Evolutionary conservation across 805 yeast species (phyloP), one percentile per base, ranked within the genome.

Genomic region (Starmerella geochares): DNA sequence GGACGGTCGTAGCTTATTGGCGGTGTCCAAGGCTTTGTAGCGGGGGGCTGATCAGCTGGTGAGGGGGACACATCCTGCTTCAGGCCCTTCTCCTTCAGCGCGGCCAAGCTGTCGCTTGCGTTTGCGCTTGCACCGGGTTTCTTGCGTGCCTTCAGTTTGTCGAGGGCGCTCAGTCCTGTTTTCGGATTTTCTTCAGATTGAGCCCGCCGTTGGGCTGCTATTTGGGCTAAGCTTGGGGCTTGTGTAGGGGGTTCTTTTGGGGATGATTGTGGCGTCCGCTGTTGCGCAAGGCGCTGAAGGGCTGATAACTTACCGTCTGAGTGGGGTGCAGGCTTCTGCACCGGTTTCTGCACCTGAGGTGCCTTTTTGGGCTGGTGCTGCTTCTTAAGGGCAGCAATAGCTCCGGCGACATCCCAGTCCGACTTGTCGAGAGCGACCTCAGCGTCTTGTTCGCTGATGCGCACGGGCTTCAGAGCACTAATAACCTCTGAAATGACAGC

Each of bases 231-330:
- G 37, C 51, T 46, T 13, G 31, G 38, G 19, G 46, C 36, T 23
- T 32, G 17, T 19, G 19, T 9, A 11, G 43, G 28, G 1, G 40
- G 11, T 17, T 45, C 42, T 9, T 33, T 19, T 14, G 23, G 33
- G 20, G 29, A n/a, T 17, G 25, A n/a, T 17, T 20, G 20, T 24
- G 41, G n/a, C 11, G 46, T 17, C 3, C 54, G 50, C 35, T 24
- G 51, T 41, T 51, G 54, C 14, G 57, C 57, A 23, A 54, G 55
- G 51, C 29, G 36, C 41, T 54, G 57, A 3, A 54, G 51, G 20
- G 57, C 48, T 20, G 51, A 51, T 43, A 54, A 55, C 62, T 59
- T 59, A 59, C 61, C 61, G 49, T 55, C 36, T 31, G 60, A 14
- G 10, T 46, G 25, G 2, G 23, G 10, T 14, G 33, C 44, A 10